Evolutionary conservation across 768 basidiomycete genomes (phyloP).

Genomic region (Collybiopsis confluens): DNA sequence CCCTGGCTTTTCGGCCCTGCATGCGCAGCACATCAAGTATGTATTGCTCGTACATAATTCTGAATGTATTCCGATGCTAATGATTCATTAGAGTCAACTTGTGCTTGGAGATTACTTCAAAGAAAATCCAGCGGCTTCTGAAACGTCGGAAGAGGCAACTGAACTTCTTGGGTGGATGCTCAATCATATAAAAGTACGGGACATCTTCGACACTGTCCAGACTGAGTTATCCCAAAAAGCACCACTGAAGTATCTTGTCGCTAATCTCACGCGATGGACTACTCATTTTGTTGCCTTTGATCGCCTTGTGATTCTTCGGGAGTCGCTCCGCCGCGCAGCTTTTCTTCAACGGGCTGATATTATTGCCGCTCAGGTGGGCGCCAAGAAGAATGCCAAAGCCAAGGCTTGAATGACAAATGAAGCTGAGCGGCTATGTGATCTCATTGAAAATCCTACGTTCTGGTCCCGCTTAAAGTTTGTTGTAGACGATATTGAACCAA

Average conservation of each 20-base stretch:
- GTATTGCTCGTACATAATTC: not conserved
- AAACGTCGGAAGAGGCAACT: conserved; percentile 7
- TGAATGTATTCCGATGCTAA: not conserved
- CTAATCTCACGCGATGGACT: conserved; percentile 7
- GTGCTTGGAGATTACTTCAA: conserved; percentile 12
- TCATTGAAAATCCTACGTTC: not conserved
- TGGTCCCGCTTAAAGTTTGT: conserved; percentile 7
- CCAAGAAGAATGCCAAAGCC: too few relatives aligned
- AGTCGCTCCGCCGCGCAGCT: not conserved
- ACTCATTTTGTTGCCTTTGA: conserved; percentile 8
- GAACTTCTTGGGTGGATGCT: not conserved
- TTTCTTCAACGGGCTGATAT: not conserved
- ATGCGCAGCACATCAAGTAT: conserved; percentile 13
- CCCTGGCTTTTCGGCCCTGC: conserved; percentile 7
- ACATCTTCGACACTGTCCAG: conserved; percentile 1
- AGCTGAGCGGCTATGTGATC: not conserved
- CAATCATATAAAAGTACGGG: conserved; percentile 4
- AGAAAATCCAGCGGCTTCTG: not conserved
- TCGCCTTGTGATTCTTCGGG: not conserved
- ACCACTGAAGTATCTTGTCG: conserved; percentile 4
- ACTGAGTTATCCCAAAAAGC: not conserved
- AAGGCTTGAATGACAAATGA: not conserved
- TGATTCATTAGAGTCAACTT: conserved; percentile 6
- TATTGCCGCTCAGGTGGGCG: conserved; percentile 10
- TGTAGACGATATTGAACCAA: conserved; percentile 9